Conservation (phyloP, 73 alveolate species). For the Paramecium sexaurelia region DNA sequence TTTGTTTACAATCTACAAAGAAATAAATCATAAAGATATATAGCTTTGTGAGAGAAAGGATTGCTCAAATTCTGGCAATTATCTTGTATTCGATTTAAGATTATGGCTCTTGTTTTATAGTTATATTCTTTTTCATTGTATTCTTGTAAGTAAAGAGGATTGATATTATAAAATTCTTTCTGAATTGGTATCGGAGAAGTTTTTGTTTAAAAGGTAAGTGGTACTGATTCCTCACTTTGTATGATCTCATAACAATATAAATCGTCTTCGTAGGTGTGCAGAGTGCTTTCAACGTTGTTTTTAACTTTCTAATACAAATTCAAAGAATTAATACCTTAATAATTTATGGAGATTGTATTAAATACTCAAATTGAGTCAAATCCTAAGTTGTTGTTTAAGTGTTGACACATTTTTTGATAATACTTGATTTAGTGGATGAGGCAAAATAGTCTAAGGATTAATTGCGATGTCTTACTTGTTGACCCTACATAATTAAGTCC, state of each 20-base stretch:
- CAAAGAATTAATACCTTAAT: background rate
- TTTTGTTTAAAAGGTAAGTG: background rate
- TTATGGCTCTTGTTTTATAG: background rate
- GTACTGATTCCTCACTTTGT: background rate
- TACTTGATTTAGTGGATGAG: background rate
- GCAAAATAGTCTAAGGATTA: background rate
- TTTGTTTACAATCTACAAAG: background rate
- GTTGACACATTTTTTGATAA: background rate
- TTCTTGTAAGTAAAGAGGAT: background rate
- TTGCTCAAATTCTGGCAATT: background rate
- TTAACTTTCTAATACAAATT: background rate
- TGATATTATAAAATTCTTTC: background rate
- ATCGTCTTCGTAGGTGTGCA: background rate
- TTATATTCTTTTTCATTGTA: constrained; percentile 8
- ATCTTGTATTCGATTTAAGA: background rate
- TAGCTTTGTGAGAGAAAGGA: background rate
- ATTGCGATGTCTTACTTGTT: background rate
- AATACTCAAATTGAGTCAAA: background rate
- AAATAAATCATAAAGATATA: background rate
- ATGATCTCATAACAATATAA: background rate
- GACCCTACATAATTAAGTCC: background rate
- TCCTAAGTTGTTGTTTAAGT: background rate
- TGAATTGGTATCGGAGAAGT: background rate
- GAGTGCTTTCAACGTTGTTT: background rate
- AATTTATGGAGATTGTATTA: constrained; percentile 3